A percentile compares a stretch with the other conserved stretches of the same genome.
Conservation (phyloP, 768 basidiomycete species). For the Pleurotus platypus region DNA sequence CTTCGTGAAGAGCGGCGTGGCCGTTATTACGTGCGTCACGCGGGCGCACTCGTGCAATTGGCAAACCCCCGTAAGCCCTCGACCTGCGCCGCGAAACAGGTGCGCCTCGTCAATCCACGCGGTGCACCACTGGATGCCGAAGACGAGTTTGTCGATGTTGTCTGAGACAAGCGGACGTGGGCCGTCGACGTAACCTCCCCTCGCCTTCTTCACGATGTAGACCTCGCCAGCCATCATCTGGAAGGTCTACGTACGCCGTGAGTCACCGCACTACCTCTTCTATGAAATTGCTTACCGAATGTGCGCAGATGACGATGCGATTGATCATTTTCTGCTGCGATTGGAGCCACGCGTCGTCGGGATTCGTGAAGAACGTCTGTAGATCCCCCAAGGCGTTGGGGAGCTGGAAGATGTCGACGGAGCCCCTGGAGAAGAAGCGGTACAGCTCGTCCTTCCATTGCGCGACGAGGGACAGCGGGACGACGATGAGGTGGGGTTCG, state of each 20-base stretch:
- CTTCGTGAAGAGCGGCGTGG: constrained; percentile 10
- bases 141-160: neutral
- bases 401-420: constrained; percentile 8
- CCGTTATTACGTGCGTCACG: constrained; percentile 1
- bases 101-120: constrained; percentile 12
- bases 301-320: neutral
- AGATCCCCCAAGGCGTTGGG: neutral
- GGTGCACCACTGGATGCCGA: constrained; percentile 2
- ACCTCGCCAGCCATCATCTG: neutral
- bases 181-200: too few species aligned
- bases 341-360: neutral
- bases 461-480: constrained; percentile 15
- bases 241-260: neutral
- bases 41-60: neutral
- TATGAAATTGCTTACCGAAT: neutral
- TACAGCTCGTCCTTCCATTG: constrained; percentile 19
- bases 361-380: neutral
- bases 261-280: neutral
- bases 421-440: constrained; percentile 5
- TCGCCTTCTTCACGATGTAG: neutral
- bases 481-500: constrained; percentile 17
- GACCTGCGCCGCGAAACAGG: constrained; percentile 9
- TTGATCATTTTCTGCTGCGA: neutral
- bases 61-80: constrained; percentile 7
- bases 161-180: too few species aligned